Conservation (phyloP, 2,329 filamentous ascomycete genomes). For the Emmonsia crescens region DNA sequence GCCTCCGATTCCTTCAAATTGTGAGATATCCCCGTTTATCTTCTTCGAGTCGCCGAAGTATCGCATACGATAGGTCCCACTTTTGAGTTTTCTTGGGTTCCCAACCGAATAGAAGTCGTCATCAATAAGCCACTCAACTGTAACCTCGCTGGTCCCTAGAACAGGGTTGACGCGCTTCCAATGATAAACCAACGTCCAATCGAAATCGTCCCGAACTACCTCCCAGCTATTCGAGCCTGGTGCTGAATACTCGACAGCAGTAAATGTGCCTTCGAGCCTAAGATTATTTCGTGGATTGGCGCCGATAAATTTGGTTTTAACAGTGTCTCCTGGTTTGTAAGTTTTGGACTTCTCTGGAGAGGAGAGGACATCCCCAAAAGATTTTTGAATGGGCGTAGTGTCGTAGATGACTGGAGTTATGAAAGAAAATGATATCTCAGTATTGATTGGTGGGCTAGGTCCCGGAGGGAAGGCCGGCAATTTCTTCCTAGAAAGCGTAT, state of each 20-base stretch:
- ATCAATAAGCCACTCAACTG: constrained; percentile 69
- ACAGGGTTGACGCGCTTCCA: constrained; percentile 65
- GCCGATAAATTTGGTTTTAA: constrained; percentile 63
- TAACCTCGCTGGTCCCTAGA: constrained; percentile 66
- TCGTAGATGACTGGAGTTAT: constrained; percentile 73
- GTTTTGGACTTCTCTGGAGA: constrained; percentile 42
- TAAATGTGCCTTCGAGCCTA: constrained; percentile 64
- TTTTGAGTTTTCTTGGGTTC: constrained; percentile 23
- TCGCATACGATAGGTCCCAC: constrained; percentile 63
- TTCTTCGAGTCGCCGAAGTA: constrained; percentile 80
- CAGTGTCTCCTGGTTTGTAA: constrained; percentile 51
- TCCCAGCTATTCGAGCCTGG: constrained; percentile 46
- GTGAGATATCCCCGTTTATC: constrained; percentile 47
- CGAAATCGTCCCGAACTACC: constrained; percentile 58
- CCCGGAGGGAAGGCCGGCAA: constrained; percentile 41
- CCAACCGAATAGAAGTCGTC: constrained; percentile 37
- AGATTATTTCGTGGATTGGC: constrained; percentile 88
- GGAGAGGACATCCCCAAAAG: constrained; percentile 57
- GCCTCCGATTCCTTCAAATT: constrained; percentile 59
- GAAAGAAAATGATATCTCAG: constrained; percentile 63
- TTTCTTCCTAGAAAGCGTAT: constrained; percentile 30
- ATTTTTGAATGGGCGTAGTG: constrained; percentile 50
- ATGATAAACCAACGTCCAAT: constrained; percentile 73
- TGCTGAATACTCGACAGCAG: constrained; percentile 57
- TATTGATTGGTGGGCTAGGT: constrained; percentile 65